These are phyloP conservation scores for Blastocystis sp. DNA, from an alignment of 352 stramenopile genomes.

Conservation along the genomic window DNA sequence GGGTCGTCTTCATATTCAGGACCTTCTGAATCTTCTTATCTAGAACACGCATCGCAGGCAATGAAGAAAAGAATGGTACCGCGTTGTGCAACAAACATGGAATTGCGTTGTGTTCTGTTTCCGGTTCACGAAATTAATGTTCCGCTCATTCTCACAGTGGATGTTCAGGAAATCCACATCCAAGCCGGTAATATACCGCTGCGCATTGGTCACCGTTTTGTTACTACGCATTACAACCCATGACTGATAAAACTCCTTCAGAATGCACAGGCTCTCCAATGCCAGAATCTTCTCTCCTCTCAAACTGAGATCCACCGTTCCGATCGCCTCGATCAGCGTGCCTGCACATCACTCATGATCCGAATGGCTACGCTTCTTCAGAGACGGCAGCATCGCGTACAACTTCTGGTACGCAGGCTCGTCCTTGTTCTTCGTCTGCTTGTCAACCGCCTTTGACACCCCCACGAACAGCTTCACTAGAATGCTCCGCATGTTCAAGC, in stretches of 20 bases:
- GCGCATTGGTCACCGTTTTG: background rate
- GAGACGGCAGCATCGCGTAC: background rate
- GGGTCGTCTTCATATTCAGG: conserved; percentile 49
- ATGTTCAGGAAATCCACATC: conserved; percentile 32
- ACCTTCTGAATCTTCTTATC: conserved; percentile 68
- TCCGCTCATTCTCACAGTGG: conserved; percentile 6
- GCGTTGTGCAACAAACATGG: too few relatives aligned
- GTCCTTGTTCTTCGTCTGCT: background rate
- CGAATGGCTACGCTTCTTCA: background rate
- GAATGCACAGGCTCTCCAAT: background rate
- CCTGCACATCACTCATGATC: background rate
- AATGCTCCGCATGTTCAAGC: background rate
- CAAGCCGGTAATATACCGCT: background rate
- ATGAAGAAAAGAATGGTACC: too few relatives aligned
- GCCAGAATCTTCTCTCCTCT: background rate
- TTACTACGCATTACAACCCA: background rate
- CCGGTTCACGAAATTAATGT: conserved; percentile 4
- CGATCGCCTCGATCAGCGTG: background rate
- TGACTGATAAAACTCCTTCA: background rate
- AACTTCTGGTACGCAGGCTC: background rate
- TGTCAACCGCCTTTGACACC: background rate
- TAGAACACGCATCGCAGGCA: conserved; percentile 14
- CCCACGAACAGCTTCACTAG: conserved; percentile 13
- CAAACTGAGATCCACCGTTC: background rate
- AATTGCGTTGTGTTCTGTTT: too few relatives aligned